Evolutionary conservation across 23 red algal species (phyloP).

Genomic region (Gracilariopsis chorda): DNA sequence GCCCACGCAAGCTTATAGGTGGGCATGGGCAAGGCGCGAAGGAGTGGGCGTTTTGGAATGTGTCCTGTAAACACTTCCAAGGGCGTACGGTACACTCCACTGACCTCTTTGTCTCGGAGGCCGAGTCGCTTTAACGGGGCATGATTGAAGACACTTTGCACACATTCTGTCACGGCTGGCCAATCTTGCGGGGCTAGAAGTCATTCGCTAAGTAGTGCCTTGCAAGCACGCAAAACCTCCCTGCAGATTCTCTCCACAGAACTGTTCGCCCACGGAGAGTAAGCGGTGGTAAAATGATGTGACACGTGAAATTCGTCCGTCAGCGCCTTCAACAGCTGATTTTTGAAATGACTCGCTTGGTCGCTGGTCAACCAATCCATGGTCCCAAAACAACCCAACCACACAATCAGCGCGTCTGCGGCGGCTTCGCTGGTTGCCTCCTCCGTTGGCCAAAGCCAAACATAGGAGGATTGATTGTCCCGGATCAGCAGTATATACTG

Average conservation of each 20-base stretch:
- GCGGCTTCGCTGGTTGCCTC: background rate
- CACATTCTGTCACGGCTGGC: background rate
- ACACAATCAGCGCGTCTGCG: background rate
- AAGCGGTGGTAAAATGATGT: background rate
- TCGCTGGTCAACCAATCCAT: slow-evolving; percentile 6
- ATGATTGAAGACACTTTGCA: slow-evolving; percentile 6
- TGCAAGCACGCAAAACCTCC: background rate
- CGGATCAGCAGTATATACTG: slow-evolving; percentile 2
- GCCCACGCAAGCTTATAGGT: background rate
- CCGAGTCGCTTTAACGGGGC: background rate
- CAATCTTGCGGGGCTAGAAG: background rate
- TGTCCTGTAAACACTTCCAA: background rate
- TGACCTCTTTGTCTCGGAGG: background rate
- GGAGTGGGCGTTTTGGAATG: background rate
- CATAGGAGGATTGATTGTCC: background rate
- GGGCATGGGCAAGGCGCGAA: background rate
- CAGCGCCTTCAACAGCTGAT: background rate
- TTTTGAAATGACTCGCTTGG: background rate
- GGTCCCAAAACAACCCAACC: background rate
- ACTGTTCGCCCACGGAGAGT: background rate
- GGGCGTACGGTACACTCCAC: background rate
- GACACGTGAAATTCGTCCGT: background rate
- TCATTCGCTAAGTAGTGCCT: background rate
- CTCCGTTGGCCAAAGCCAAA: background rate
- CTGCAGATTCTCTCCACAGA: background rate